Percentiles rank a stretch among this genome's conserved stretches.
Evolutionary conservation across 352 stramenopile genomes (phyloP).

Genomic region (Phytophthora pisi): DNA sequence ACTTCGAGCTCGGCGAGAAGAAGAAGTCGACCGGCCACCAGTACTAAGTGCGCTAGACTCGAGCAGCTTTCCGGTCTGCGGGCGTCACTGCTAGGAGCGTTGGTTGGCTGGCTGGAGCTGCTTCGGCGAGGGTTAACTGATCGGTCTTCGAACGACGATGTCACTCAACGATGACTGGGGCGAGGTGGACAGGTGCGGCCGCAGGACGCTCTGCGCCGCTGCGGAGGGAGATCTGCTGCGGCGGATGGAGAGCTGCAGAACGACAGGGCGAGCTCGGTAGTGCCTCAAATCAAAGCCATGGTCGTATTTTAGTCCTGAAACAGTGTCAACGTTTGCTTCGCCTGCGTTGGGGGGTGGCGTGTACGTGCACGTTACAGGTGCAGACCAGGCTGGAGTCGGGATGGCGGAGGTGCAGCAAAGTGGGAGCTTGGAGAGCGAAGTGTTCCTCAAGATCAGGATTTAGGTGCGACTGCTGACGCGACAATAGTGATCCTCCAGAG

Average conservation of each 20-base stretch:
- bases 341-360: background rate
- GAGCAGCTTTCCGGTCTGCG: conserved; percentile 20
- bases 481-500: too few species aligned
- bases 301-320: conserved; percentile 64
- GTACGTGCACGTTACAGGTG: background rate
- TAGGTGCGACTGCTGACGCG: too few species aligned
- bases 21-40: conserved; percentile 97
- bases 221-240: conserved; percentile 14
- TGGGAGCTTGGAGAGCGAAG: too few species aligned
- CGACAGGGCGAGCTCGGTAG: conserved; percentile 20
- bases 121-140: conserved; percentile 5
- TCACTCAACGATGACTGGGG: conserved; percentile 27
- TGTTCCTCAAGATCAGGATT: too few species aligned
- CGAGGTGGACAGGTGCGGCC: conserved; percentile 15
- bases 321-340: background rate
- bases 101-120: conserved; percentile 14
- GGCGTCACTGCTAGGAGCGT: conserved; percentile 11
- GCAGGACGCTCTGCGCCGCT: background rate
- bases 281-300: conserved; percentile 58
- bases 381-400: background rate
- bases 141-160: conserved; percentile 28
- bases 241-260: conserved; percentile 19
- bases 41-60: conserved; percentile 90
- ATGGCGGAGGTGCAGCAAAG: too few species aligned
- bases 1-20: conserved; percentile 99